Evolutionary conservation across 345 rosid genomes (phyloP), one percentile per base, ranked within the genome.

Genomic region (Garcia nutans): DNA sequence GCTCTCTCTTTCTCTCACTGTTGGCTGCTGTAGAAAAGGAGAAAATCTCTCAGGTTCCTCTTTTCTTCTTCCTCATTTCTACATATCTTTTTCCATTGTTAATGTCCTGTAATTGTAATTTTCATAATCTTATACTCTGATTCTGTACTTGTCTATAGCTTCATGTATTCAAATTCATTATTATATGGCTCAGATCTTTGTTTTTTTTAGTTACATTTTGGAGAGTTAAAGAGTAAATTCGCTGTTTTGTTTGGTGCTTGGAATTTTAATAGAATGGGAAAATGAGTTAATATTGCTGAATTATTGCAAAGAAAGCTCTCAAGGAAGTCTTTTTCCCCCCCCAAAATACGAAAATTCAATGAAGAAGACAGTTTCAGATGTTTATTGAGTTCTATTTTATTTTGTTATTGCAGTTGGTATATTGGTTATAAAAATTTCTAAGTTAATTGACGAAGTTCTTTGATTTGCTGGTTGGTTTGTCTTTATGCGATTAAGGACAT

Each of bases 181-280:
- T 47, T 11, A 8, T 47, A 47, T 47, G 13, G 10, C 10, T 20
- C 24, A 20, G 42, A 63, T 16, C 6, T 1, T 63, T 31, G 8
- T n/a, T 20, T 31, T 63, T 10, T 17, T 47, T 47, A 47, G 1
- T 47, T 47, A 37, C 6, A 37, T 11, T 1, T 47, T 11, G 50
- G 50, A 47, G 15, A 37, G 41, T 37, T 37, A 37, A 37, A 37
- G 41, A 37, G 41, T 37, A 47, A 47, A 1, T 47, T 47, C 13
- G 50, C 50, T 47, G 50, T 44, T 66, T 9, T 66, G 31, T 66
- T 66, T 66, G 70, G 31, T 66, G 22, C 19, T 44, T n/a, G 70
- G 49, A 22, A 42, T 17, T 33, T 65, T 44, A 1, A 66, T 17
- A 65, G 69, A 6, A 57, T 22, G 3, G 61, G 6, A n/a, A 57